phyloP scores from a whole-genome alignment of 192 early-diverging fungal species.

The Chytriomyces sp. region DNA sequence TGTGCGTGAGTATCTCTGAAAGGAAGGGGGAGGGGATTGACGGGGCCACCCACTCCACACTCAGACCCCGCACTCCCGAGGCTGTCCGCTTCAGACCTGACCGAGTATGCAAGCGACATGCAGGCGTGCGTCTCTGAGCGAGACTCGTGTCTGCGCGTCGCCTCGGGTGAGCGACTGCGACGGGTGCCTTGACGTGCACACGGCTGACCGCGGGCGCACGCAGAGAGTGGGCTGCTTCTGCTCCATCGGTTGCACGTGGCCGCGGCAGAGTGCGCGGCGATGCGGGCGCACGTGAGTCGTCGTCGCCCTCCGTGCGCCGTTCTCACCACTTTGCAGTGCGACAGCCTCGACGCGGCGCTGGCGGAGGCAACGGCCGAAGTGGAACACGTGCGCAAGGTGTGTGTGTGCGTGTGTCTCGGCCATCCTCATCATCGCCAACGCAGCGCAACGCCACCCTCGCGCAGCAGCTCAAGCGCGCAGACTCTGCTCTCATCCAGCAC shows the following conservation, averaged over 20 bases:
- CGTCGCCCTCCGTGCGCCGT: not conserved
- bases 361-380: slow-evolving; percentile 22
- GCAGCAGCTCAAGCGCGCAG: not conserved
- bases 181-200: not conserved
- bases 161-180: slow-evolving; percentile 2
- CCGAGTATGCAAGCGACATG: not conserved
- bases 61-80: not conserved
- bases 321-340: slow-evolving; percentile 9
- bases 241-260: slow-evolving; percentile 20
- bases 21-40: not conserved
- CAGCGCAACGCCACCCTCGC: not conserved
- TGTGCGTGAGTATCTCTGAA: slow-evolving; percentile 15
- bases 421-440: not conserved
- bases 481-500: not conserved
- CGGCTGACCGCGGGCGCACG: too few species aligned
- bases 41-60: not conserved
- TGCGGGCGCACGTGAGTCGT: slow-evolving; percentile 9
- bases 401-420: not conserved
- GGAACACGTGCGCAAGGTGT: not conserved
- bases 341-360: not conserved
- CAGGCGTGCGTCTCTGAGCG: slow-evolving; percentile 12
- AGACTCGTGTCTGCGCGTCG: slow-evolving; percentile 15
- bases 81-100: not conserved
- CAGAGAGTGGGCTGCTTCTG: slow-evolving; percentile 18
- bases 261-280: slow-evolving; percentile 12